phyloP scores from a whole-genome alignment of 371 early-diverging fungal species.

The Zancudomyces culisetae region DNA sequence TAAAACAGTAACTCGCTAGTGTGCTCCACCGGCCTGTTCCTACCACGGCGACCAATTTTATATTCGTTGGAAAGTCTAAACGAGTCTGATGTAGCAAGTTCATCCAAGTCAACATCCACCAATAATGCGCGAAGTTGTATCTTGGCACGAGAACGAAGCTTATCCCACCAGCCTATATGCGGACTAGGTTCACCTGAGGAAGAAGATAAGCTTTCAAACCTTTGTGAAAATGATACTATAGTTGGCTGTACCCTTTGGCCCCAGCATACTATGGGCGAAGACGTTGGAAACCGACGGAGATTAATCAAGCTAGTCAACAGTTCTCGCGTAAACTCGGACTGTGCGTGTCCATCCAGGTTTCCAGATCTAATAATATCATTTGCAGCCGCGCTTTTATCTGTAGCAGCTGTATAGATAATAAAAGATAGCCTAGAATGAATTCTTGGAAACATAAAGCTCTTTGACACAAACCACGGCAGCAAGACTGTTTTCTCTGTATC shows the following conservation, averaged over 20 bases:
- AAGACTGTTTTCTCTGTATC: background rate
- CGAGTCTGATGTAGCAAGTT: background rate
- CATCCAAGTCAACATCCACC: conserved; percentile 11
- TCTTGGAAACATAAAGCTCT: conserved; percentile 22
- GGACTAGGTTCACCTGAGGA: conserved; percentile 25
- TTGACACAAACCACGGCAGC: conserved; percentile 13
- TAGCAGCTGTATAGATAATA: conserved; percentile 7
- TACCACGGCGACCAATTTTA: background rate
- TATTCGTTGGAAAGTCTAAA: background rate
- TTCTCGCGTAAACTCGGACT: background rate
- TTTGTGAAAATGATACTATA: conserved; percentile 24
- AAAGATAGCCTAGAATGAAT: conserved; percentile 1
- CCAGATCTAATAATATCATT: too few relatives aligned
- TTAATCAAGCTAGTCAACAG: background rate
- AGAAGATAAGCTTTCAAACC: conserved; percentile 19
- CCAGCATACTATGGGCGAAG: conserved; percentile 9
- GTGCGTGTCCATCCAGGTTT: background rate
- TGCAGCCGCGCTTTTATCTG: conserved; percentile 1
- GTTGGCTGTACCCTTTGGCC: conserved; percentile 24
- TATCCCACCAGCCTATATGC: conserved; percentile 26
- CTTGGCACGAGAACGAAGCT: conserved; percentile 21
- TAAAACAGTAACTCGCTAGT: conserved; percentile 23
- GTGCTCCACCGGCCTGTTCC: background rate
- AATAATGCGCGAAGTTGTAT: conserved; percentile 17
- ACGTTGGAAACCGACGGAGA: background rate